Base-by-base conservation (phyloP, 2,329 filamentous ascomycete genomes). In the Thielaviopsis punctulata region DNA sequence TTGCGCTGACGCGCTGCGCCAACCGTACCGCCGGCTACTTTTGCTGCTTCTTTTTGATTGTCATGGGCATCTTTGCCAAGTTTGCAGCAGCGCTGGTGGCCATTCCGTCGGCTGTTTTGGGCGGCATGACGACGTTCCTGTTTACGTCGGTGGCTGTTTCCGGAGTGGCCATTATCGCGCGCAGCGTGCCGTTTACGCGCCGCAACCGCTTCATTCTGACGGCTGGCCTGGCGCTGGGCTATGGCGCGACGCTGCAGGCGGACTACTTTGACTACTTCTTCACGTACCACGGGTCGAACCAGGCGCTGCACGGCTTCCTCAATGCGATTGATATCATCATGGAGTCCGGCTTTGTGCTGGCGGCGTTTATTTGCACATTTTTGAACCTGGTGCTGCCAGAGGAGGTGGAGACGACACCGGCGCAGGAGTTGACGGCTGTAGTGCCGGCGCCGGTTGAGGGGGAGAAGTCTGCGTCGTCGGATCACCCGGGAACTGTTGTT, bases 61-160 rank as follows among this genome's bases (percentile, higher is more conserved):
- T 92, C 58, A 87, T 88, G 78, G 86, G 86, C 15, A 69, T 92
- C 56, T 87, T 90, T 59, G 78, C 84, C 58, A 92, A 92, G 65
- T 89, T 90, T 59, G 85, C 84, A 0, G 86, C 86, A 1, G 75
- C 84, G 0, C 76, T 92, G 3, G 83, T 86, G 4, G 76, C 84
- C 4, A 90, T 92, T 57, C 86, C 86, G 0, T 66, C 72, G 2
- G 62, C 77, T 1, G 79, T 83, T 1, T 71, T 84, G 2, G 81
- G 79, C 36, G 80, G 80, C 47, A 84, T 84, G 80, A 83, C 86
- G 0, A 87, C 84, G 0, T 92, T 92, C 64, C 73, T 92, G 21
- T 92, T 89, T 68, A 75, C 73, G 55, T 76, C 83, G 3, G 86
- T 92, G 5, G 79, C 84, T 1, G 81, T 87, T 1, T 84, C 81